Conservation (phyloP, 441 rosid genomes). For the Euphorbia corollata region DNA sequence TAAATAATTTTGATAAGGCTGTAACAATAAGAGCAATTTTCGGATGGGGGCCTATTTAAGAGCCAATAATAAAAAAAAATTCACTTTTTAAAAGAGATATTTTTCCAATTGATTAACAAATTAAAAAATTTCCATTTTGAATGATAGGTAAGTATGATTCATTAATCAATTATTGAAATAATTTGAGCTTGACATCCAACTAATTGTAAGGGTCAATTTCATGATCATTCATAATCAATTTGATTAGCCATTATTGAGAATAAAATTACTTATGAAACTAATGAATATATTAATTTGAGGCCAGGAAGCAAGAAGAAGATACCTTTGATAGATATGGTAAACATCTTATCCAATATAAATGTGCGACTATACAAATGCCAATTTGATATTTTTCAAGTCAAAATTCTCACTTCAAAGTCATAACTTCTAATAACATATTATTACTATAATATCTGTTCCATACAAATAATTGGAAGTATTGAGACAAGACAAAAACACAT, state of each 20-base stretch:
- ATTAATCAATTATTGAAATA: slow-evolving; percentile 8
- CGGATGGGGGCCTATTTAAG: no score
- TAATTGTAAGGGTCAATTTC: background rate
- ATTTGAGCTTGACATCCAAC: slow-evolving; percentile 6
- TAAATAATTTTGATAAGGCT: background rate
- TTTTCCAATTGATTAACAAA: background rate
- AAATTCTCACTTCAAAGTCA: slow-evolving; percentile 3
- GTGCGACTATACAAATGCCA: background rate
- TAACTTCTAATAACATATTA: background rate
- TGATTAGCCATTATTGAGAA: background rate
- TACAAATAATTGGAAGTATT: background rate
- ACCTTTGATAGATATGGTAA: background rate
- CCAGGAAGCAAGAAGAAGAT: background rate
- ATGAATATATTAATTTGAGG: no score
- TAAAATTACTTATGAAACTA: no score
- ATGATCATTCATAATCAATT: background rate
- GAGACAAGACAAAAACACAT: slow-evolving; percentile 14
- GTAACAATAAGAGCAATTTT: no score
- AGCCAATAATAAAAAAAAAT: no score
- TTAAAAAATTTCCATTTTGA: slow-evolving; percentile 5
- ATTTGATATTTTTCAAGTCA: slow-evolving; percentile 1
- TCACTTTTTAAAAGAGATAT: background rate
- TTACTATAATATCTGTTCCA: slow-evolving; percentile 4
- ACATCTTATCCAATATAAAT: slow-evolving; percentile 4
- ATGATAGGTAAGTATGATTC: background rate